Conservation (phyloP, 1,284 basidiomycete genomes). For the Trametes hirsuta region DNA sequence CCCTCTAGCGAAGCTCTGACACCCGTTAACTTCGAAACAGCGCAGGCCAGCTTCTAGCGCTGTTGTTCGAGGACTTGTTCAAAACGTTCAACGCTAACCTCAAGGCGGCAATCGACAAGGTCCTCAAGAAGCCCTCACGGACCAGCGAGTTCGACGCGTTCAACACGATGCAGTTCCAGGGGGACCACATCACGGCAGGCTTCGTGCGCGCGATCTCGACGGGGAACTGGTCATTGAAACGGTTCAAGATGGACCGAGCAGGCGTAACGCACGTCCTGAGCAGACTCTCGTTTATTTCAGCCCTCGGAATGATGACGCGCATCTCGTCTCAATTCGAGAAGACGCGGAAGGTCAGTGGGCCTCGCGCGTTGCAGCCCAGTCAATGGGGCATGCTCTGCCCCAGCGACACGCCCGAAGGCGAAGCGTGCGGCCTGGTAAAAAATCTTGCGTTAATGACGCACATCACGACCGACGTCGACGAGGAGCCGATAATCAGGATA, state of each 20-base stretch:
- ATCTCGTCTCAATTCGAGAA: slow-evolving; percentile 99
- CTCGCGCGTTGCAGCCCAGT: slow-evolving; percentile 94
- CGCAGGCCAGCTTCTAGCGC: slow-evolving; percentile 93
- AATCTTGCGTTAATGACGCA: slow-evolving; percentile 99
- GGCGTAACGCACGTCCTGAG: slow-evolving; percentile 98
- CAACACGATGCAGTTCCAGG: slow-evolving; percentile 92
- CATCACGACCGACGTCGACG: slow-evolving; percentile 98
- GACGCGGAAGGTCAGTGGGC: slow-evolving; percentile 98
- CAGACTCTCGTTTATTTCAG: slow-evolving; percentile 94
- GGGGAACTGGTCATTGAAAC: slow-evolving; percentile 98
- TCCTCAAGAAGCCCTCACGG: slow-evolving; percentile 95
- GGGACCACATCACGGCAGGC: slow-evolving; percentile 94
- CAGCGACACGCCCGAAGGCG: slow-evolving; percentile 99
- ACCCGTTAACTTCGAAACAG: slow-evolving; percentile 42
- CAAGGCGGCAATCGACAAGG: slow-evolving; percentile 96
- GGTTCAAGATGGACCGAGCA: slow-evolving; percentile 99
- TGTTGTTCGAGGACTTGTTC: slow-evolving; percentile 98
- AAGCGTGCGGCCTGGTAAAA: slow-evolving; percentile 98
- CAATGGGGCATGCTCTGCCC: slow-evolving; percentile 99
- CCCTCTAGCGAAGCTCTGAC: not conserved
- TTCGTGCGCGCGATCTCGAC: slow-evolving; percentile 99
- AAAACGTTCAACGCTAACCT: slow-evolving; percentile 99
- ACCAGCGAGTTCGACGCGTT: slow-evolving; percentile 96
- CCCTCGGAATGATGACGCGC: slow-evolving; percentile 99
- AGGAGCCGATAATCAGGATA: slow-evolving; percentile 89